phyloP scores from a whole-genome alignment of 2,329 filamentous ascomycete species.

The Pyrenophora graminea region DNA sequence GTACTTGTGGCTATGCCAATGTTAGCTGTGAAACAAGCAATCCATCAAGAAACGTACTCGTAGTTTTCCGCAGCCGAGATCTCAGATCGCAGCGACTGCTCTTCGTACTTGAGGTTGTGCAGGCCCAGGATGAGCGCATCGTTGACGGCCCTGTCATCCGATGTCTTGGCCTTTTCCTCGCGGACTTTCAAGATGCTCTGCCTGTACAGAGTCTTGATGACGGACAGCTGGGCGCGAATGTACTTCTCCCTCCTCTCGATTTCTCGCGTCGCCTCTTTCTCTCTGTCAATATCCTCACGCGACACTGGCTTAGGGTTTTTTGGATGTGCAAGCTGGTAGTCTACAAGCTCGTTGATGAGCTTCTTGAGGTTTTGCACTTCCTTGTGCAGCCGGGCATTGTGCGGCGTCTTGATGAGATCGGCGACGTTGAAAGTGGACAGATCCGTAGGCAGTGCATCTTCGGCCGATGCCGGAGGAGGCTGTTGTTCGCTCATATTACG shows the following conservation, averaged over 20 bases:
- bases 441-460: conserved; percentile 18
- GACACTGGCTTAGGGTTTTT: conserved; percentile 20
- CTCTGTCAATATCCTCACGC: conserved; percentile 29
- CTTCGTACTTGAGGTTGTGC: conserved; percentile 96
- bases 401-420: conserved; percentile 34
- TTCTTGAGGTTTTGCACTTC: conserved; percentile 40
- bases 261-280: conserved; percentile 30
- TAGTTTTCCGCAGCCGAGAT: conserved; percentile 90
- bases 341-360: conserved; percentile 38
- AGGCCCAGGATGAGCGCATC: conserved; percentile 89
- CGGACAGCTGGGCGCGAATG: conserved; percentile 68
- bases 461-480: neutral
- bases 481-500: conserved; percentile 17
- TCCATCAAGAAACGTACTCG: conserved; percentile 64
- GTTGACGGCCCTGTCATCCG: conserved; percentile 86
- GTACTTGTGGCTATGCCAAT: conserved; percentile 74
- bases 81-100: conserved; percentile 85
- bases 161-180: conserved; percentile 82
- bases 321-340: conserved; percentile 38
- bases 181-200: conserved; percentile 79
- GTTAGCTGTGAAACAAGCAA: conserved; percentile 10
- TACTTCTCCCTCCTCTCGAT: conserved; percentile 64
- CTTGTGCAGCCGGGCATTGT: conserved; percentile 36
- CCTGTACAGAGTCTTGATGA: conserved; percentile 74
- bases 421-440: conserved; percentile 28